Base-by-base conservation (phyloP, 257 asterid genomes). In the Fraxinus anomala region DNA sequence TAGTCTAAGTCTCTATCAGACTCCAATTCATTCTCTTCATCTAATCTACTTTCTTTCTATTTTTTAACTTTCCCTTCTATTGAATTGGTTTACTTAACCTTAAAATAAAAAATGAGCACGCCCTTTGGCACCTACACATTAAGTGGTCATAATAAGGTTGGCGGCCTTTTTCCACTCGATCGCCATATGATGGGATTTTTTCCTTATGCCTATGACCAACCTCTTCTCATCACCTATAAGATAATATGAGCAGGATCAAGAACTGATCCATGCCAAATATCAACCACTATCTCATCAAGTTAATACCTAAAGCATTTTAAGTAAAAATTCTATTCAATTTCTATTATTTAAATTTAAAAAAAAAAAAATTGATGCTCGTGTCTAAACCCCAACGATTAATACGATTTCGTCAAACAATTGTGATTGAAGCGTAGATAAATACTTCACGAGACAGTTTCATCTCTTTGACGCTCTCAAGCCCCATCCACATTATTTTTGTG, bases 221-320 rank as follows among this genome's bases (percentile, higher is more conserved):
- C 14, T 36, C 11, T 40, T 40, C 74, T 85, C 79, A 70, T 66
- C 75, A 78, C 88, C 88, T 85, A 86, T 71, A 83, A 79, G 23
- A 30, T 51, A 24, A 28, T 67, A 68, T 70, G 66, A 75, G 61
- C 73, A 56, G 13, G 75, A 81, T 79, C 81, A 81, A 76, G 73
- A 54, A 77, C 76, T 23, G 49, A 44, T 68, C 36, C 76, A 59
- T 23, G 59, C 70, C 24, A 34, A 13, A 73, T 49, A 77, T 31
- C 74, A 54, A 54, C 26, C 24, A 21, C 23, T 5, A 54, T 54
- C 65, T 54, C 24, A n/a, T 54, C 24, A 17, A 5, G 7, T 7
- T 54, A 54, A 54, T 54, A 54, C 65, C 65, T 54, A 54, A 54
- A 54, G 24, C 24, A 47, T 47, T 42, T 54, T 19, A 54, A 10